Base-by-base conservation (phyloP, 495 filamentous ascomycete genomes). In the Aspergillus sparsus region DNA sequence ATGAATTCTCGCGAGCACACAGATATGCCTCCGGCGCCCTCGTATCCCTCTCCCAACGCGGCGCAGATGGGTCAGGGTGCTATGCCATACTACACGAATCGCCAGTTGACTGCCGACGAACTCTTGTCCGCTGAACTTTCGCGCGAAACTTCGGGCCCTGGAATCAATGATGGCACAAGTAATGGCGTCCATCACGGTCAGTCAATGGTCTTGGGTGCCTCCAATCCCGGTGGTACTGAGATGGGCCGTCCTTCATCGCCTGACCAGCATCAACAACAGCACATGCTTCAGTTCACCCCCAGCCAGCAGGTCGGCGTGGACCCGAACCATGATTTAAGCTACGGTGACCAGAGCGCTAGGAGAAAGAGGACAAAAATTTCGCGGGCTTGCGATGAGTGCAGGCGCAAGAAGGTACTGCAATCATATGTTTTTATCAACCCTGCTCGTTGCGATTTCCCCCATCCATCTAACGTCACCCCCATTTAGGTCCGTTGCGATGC, bases 311-410 rank as follows among this genome's bases (percentile, higher is more conserved):
- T 78, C 3, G 77, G 78, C 47, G 76, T 82, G 39, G 80, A 83
- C 52, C 79, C 77, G 18, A 80, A 83, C 55, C 76, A 81, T 49
- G 77, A 78, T 49, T 41, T 76, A 41, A 80, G 74, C 56, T 80
- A 80, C 65, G 80, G 80, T 10, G 88, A 90, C 61, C 78, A 77
- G 50, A 89, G 84, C 49, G 86, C 89, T 9, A 88, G 89, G 0
- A 78, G 89, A 56, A 96, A 96, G 70, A 80, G 93, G 59, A 90
- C 89, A 0, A 98, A 98, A 74, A 92, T 96, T 0, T 97, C 93
- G 3, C 81, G 93, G 31, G 93, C 93, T 1, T 98, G 93, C 63
- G 93, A 98, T 73, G 93, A 98, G 68, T 98, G 93, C 68, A 84
- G 93, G 51, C 83, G 93, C 53, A 98, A 97, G 72, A 98, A 98